Base-by-base conservation (phyloP, 306 rosid genomes). In the Casuarina glauca region DNA sequence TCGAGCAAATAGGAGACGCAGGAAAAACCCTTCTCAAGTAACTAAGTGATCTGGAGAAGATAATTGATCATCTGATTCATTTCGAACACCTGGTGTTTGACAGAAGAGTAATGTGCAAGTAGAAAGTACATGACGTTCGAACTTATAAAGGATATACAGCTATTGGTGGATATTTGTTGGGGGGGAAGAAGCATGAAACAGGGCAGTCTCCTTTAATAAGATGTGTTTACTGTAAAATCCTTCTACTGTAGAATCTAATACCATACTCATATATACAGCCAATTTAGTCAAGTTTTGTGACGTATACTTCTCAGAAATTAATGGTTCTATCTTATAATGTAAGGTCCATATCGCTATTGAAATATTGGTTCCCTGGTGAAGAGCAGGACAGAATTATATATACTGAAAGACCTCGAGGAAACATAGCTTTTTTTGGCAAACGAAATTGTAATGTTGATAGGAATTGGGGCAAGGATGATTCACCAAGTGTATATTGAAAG, bases 391-490 rank as follows among this genome's bases (percentile, higher is more conserved):
- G 26, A 67, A 42, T 54, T 26, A 26, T 26, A 26, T 26, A 26
- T 26, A 26, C 32, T 26, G 32, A 61, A 69, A 11, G 41, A 11
- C 17, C 52, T 63, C 68, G 41, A 32, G 64, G 15, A 5, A 41
- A 63, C 20, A 2, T 26, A 26, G 36, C 16, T 36, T 35, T 49
- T 0, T 32, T 63, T 2, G 16, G 9, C 44, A 60, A 54, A 71
- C 6, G 43, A 76, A 54, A 72, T 19, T 42, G 20, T 10, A 16
- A 49, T 5, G 41, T 32, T 70, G 4, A 58, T 39, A 6, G n/a
- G 67, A 50, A 50, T 74, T 35, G 36, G 38, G 57, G 32, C 41
- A 49, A 69, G 68, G 20, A 67, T 49, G 51, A 81, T 68, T 51
- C 48, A 63, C 49, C 43, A 57, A 73, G 12, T 9, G 19, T 41